Conservation (phyloP, 345 rosid species). For the Euphorbia lathyris region DNA sequence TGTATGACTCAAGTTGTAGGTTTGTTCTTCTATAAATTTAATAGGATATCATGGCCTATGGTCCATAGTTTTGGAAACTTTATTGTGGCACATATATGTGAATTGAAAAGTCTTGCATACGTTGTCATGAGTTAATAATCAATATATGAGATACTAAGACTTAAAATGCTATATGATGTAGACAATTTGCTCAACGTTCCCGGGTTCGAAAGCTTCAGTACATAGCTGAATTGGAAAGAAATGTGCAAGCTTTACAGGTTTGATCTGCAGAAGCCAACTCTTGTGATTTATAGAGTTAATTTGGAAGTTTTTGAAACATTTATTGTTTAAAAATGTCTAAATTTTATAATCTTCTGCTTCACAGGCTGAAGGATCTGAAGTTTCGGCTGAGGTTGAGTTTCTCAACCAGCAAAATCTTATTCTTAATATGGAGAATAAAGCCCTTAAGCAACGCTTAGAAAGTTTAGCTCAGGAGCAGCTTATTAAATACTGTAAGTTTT, state of each 20-base stretch:
- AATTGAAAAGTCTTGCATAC: background rate
- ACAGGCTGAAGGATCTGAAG: conserved; percentile 69
- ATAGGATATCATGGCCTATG: background rate
- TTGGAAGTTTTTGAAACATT: background rate
- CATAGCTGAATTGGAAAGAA: conserved; percentile 97
- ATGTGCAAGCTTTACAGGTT: conserved; percentile 94
- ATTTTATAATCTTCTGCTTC: background rate
- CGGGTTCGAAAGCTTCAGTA: conserved; percentile 97
- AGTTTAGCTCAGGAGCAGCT: conserved; percentile 62
- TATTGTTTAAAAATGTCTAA: conserved; percentile 11
- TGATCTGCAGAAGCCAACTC: conserved; percentile 8
- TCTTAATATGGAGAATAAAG: conserved; percentile 68
- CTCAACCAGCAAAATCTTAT: conserved; percentile 57
- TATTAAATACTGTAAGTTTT: conserved; percentile 54
- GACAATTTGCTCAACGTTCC: conserved; percentile 99
- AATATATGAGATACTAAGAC: conserved; percentile 16
- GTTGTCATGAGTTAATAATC: background rate
- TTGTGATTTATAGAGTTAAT: background rate
- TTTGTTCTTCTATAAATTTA: background rate
- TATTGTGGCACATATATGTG: background rate
- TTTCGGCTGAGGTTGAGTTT: conserved; percentile 58
- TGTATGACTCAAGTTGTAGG: background rate
- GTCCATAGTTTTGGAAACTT: background rate
- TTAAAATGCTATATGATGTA: conserved; percentile 30
- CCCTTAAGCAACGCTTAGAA: conserved; percentile 60